phyloP scores from a whole-genome alignment of 371 early-diverging fungal genomes.

The Lichtheimia corymbifera region DNA sequence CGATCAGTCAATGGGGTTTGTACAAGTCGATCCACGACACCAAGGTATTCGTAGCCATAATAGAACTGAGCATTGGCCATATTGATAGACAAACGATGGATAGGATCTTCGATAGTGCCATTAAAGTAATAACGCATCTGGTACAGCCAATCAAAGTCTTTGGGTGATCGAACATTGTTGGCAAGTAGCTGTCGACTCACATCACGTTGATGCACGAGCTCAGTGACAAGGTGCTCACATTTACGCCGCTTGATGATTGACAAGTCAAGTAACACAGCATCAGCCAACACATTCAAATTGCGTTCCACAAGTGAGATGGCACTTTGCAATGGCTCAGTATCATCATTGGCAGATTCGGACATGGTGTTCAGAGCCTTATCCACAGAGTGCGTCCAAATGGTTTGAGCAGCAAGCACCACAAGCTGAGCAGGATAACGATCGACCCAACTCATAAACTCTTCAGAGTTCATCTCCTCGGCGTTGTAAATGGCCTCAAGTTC shows the following conservation, averaged over 20 bases:
- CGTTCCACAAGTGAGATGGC: conserved; percentile 71
- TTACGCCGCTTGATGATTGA: conserved; percentile 85
- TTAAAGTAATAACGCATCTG: conserved; percentile 96
- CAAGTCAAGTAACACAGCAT: conserved; percentile 89
- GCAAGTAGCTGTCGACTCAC: conserved; percentile 77
- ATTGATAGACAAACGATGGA: conserved; percentile 73
- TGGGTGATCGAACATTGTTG: conserved; percentile 56
- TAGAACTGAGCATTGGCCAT: conserved; percentile 95
- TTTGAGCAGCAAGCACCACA: conserved; percentile 89
- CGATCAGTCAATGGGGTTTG: conserved; percentile 98
- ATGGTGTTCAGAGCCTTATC: conserved; percentile 71
- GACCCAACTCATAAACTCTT: conserved; percentile 83
- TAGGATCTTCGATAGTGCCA: conserved; percentile 60
- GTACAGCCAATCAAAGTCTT: conserved; percentile 94
- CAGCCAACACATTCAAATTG: conserved; percentile 86
- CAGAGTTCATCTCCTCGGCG: conserved; percentile 58
- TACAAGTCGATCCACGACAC: conserved; percentile 94
- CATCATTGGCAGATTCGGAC: conserved; percentile 32
- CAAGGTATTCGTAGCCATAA: conserved; percentile 98
- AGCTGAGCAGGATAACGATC: conserved; percentile 92
- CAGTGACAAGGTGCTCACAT: conserved; percentile 97
- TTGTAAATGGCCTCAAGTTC: conserved; percentile 70
- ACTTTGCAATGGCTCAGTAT: conserved; percentile 49
- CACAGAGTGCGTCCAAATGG: conserved; percentile 88
- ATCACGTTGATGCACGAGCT: conserved; percentile 98